Base-by-base conservation (phyloP, 2,329 filamentous ascomycete species). In the Helminthosporium solani region DNA sequence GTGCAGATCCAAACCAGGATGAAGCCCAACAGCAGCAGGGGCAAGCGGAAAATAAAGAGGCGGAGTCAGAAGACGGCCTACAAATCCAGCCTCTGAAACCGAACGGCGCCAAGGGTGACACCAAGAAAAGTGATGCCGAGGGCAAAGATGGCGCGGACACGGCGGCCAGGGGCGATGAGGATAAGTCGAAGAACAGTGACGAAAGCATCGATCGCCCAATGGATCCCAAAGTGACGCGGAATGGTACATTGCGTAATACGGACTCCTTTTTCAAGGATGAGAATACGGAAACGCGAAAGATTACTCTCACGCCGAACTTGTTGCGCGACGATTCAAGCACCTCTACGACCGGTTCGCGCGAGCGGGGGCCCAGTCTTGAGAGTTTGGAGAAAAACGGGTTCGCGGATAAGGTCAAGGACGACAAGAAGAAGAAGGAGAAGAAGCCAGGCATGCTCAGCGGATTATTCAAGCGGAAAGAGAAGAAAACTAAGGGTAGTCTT, bases 201-300 rank as follows among this genome's bases (percentile, higher is more conserved):
- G 88, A 92, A 36, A 79, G 82, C 3, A 79, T 85, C 46, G 77
- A 79, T 34, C 63, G 70, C 28, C 71, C 74, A 57, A 61, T 68
- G 48, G 67, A 70, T 30, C 67, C 61, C 25, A 71, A 70, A 38
- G 58, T 69, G 2, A 90, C 89, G 28, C 83, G 86, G 53, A 95
- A 95, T 58, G 90, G 90, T 33, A 92, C 88, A 18, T 81, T 96
- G 35, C 83, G 92, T 53, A 95, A 95, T 66, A 92, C 90, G 3
- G 92, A 97, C 71, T 96, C 92, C 1, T 96, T 97, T 77, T 96
- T 96, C 78, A 95, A 90, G 70, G 94, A 97, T 63, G 92, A 99
- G 63, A 90, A 83, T 25, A 87, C 90, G 30, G 94, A 97, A 70
- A 96, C 94, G 2, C 90, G 95, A 71, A 97, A 97, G 75, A 97